Evolutionary conservation across 768 basidiomycete genomes (phyloP).

Genomic region (Leucocoprinus sp.): DNA sequence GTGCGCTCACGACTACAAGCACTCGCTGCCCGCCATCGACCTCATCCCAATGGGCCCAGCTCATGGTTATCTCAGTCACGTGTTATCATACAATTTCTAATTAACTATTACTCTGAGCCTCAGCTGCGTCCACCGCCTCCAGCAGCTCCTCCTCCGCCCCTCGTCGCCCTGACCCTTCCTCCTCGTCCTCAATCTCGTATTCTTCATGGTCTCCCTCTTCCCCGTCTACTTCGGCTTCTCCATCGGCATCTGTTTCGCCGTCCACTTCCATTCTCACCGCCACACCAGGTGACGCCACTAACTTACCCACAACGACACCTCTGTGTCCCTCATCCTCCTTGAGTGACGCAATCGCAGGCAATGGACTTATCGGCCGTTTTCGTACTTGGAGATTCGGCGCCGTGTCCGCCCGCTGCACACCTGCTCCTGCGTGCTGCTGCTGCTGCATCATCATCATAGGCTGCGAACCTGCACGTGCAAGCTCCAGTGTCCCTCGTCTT

Average conservation of each 20-base stretch:
- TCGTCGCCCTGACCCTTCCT: conserved; percentile 9
- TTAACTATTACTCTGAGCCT: conserved; percentile 13
- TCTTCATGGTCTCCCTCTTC: conserved; percentile 21
- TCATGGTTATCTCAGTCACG: no score
- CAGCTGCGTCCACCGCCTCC: conserved; percentile 14
- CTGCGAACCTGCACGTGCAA: conserved; percentile 17
- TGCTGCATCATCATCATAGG: no score
- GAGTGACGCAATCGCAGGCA: conserved; percentile 7
- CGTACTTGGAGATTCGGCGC: no score
- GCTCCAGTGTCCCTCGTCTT: conserved; percentile 57
- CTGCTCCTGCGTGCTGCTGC: no score
- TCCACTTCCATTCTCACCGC: no score
- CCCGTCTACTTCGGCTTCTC: conserved; percentile 23
- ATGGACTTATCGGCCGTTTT: conserved; percentile 7
- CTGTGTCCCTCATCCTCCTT: conserved; percentile 8
- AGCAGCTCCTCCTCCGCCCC: conserved; percentile 17
- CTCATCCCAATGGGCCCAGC: no score
- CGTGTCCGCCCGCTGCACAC: no score
- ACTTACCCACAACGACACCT: conserved; percentile 12
- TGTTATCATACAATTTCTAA: no score
- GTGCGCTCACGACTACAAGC: no score
- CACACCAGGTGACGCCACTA: no score
- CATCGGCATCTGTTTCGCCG: conserved; percentile 23
- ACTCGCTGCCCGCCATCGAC: no score
- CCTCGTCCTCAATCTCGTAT: conserved; percentile 17